Percentiles rank a stretch among this genome's conserved stretches.
Evolutionary conservation across 2,329 filamentous ascomycete species (phyloP).

Genomic region (Alternaria rosae): DNA sequence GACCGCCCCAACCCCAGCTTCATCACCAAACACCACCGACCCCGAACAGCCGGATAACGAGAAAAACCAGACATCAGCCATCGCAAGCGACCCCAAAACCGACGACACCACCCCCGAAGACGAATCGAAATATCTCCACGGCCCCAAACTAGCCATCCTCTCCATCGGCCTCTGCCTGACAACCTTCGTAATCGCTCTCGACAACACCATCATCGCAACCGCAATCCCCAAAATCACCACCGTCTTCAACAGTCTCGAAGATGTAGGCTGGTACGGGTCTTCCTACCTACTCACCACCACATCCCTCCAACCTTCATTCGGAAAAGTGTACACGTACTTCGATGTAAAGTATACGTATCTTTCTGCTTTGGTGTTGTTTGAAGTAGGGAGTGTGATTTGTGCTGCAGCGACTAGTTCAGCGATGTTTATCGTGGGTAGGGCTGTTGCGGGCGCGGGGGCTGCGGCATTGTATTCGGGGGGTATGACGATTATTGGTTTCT

Average conservation of each 20-base stretch:
- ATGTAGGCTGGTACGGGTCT: constrained; percentile 54
- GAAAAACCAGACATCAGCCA: background rate
- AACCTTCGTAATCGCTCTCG: constrained; percentile 49
- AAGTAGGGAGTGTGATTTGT: constrained; percentile 64
- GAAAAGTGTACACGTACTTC: constrained; percentile 68
- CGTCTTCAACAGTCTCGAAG: constrained; percentile 50
- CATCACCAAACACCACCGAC: background rate
- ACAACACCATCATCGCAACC: constrained; percentile 51
- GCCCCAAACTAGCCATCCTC: constrained; percentile 45
- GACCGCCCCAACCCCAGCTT: background rate
- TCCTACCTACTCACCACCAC: constrained; percentile 57
- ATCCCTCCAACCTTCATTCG: constrained; percentile 56
- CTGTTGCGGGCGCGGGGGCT: constrained; percentile 62
- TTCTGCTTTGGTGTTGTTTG: constrained; percentile 55
- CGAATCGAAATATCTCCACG: constrained; percentile 46
- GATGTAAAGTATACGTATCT: constrained; percentile 62
- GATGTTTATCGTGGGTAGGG: constrained; percentile 64
- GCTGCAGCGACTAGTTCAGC: constrained; percentile 56
- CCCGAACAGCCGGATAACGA: background rate
- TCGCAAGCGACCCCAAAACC: background rate
- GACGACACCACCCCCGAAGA: constrained; percentile 35
- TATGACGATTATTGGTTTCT: constrained; percentile 58
- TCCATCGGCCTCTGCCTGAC: constrained; percentile 45
- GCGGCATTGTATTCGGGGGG: constrained; percentile 62
- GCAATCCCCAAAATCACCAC: constrained; percentile 53